These are phyloP conservation scores for Penicillium italicum DNA, from an alignment of 2,329 filamentous ascomycete genomes.

Conservation along the genomic window DNA sequence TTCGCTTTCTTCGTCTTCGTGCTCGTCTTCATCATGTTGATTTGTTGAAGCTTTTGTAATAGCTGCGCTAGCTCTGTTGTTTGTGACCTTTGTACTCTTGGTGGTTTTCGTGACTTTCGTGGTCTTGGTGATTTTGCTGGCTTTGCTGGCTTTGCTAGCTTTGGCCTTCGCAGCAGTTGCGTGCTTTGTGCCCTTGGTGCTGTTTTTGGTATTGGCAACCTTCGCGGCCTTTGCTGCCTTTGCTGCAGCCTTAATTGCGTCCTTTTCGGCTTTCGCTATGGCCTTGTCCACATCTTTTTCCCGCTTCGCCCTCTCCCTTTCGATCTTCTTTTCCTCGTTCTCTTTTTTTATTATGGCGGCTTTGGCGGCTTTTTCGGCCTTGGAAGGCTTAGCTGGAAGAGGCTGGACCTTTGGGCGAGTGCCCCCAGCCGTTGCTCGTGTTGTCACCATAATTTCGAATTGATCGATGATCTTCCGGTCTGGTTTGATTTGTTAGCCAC, in stretches of 20 bases:
- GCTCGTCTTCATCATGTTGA: constrained; percentile 2
- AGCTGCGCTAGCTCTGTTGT: not conserved
- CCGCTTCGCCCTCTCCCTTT: not conserved
- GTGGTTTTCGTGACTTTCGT: not conserved
- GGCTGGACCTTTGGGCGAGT: not conserved
- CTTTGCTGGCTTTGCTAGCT: not conserved
- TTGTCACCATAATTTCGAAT: not conserved
- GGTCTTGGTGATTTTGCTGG: not conserved
- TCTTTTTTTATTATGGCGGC: not conserved
- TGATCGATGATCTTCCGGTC: not conserved
- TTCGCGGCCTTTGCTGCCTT: not conserved
- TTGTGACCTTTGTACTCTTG: not conserved
- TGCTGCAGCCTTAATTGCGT: not conserved
- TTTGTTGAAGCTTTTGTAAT: too few species aligned
- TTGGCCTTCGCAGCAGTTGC: not conserved
- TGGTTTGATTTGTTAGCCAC: not conserved
- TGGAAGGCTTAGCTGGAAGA: not conserved
- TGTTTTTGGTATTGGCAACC: not conserved
- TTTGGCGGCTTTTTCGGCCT: not conserved
- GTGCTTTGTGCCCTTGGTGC: not conserved
- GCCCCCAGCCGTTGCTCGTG: not conserved
- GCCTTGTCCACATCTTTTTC: not conserved
- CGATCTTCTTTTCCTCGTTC: not conserved
- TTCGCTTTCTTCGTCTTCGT: constrained; percentile 5
- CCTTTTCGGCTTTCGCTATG: not conserved